phyloP scores from a whole-genome alignment of 2,329 filamentous ascomycete species.

The Trichoderma sp. region DNA sequence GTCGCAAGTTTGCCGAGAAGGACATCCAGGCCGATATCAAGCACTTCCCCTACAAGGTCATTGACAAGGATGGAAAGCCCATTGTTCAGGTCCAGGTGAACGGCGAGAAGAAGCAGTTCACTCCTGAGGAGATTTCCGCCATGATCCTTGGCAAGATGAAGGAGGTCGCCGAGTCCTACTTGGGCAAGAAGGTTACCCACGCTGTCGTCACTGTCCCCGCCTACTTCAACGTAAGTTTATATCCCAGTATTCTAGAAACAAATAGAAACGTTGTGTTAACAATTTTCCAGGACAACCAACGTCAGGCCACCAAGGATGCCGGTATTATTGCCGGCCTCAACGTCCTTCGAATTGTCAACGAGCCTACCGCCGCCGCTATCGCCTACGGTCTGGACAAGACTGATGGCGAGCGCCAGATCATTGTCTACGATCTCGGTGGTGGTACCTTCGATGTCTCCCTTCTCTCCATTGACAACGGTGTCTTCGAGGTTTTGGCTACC shows the following conservation, averaged over 20 bases:
- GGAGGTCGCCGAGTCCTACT: constrained; percentile 77
- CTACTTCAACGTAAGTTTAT: constrained; percentile 80
- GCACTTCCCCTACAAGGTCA: constrained; percentile 97
- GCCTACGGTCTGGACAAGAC: constrained; percentile 93
- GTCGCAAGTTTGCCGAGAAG: constrained; percentile 80
- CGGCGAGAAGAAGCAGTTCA: constrained; percentile 71
- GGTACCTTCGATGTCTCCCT: constrained; percentile 95
- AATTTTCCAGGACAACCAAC: constrained; percentile 72
- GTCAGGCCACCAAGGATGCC: constrained; percentile 95
- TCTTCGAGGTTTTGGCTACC: constrained; percentile 92
- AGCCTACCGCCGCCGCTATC: constrained; percentile 92
- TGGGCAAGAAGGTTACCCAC: constrained; percentile 82
- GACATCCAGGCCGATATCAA: constrained; percentile 93
- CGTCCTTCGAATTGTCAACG: constrained; percentile 94
- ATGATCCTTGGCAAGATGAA: constrained; percentile 87
- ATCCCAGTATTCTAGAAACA: neutral
- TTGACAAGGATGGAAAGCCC: constrained; percentile 89
- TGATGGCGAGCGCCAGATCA: constrained; percentile 81
- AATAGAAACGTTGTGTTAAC: constrained; percentile 32
- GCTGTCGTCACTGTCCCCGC: constrained; percentile 92
- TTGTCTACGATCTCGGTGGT: constrained; percentile 92
- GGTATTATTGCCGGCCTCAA: constrained; percentile 90
- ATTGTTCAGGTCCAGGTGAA: constrained; percentile 74
- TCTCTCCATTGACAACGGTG: constrained; percentile 86
- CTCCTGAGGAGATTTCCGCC: constrained; percentile 78